Evolutionary conservation across 2,329 filamentous ascomycete genomes (phyloP).

Genomic region (Exophiala xenobiotica): DNA sequence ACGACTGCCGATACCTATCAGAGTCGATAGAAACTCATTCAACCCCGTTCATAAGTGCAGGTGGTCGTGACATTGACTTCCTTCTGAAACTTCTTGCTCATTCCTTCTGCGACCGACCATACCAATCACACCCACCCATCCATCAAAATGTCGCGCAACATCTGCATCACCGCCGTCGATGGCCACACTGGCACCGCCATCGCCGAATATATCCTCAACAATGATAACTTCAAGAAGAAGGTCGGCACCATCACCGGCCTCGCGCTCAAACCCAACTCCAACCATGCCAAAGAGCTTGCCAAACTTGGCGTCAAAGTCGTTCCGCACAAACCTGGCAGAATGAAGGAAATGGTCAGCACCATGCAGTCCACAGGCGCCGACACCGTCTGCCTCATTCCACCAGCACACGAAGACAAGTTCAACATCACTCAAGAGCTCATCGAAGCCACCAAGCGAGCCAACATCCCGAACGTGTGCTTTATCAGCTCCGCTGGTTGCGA

Average conservation of each 20-base stretch:
- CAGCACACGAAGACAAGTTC: constrained; percentile 48
- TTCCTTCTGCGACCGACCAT: background rate
- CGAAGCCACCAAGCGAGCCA: constrained; percentile 46
- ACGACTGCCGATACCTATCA: no score
- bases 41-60: no score
- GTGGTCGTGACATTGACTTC: no score
- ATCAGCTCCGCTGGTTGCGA: constrained; percentile 52
- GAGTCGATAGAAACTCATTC: background rate
- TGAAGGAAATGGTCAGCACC: constrained; percentile 40
- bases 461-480: constrained; percentile 48
- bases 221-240: constrained; percentile 44
- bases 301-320: constrained; percentile 46
- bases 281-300: constrained; percentile 43
- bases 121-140: background rate
- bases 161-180: constrained; percentile 51
- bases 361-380: constrained; percentile 48
- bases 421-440: constrained; percentile 49
- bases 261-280: constrained; percentile 40
- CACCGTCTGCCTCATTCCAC: constrained; percentile 52
- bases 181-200: constrained; percentile 54
- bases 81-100: no score
- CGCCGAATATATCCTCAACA: constrained; percentile 49
- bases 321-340: constrained; percentile 43
- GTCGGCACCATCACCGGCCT: constrained; percentile 46
- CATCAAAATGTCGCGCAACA: constrained; percentile 37